Evolutionary conservation across 345 rosid species (phyloP), one percentile per base, ranked within the genome.

Genomic region (Acer yangbiense): DNA sequence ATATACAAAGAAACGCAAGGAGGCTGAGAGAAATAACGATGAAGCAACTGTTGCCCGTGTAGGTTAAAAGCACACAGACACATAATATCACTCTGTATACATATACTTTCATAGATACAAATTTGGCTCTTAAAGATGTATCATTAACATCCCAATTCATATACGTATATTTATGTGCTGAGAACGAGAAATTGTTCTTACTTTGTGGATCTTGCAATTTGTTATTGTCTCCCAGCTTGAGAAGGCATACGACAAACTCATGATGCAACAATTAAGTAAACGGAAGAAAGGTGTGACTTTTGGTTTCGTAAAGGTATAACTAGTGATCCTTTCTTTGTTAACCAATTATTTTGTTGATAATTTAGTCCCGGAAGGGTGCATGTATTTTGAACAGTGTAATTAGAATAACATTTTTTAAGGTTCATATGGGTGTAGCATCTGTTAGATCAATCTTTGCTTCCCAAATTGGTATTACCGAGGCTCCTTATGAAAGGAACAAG

Each of bases 171-270:
- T 11, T 29, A 14, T 41, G 60, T 48, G 12, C 69, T 39, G 50
- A 25, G 68, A 21, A 44, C 65, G 52, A 65, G 74, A 50, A 71
- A 39, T 48, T 71, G 60, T 68, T 18, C 68, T 67, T 71, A 60
- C 65, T 25, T 43, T 81, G 39, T 32, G 60, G 17, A 41, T 62
- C 62, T 75, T 63, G 63, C 62, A 66, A 58, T 81, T 65, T 80
- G 55, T 70, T 0, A 35, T 25, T 81, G 50, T 67, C 3, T 74
- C 81, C 48, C 86, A 97, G 99, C 91, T 97, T 78, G 99, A 94
- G 88, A 92, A 91, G 86, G 98, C 99, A 35, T 97, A 97, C 80
- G 98, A 97, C 89, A 93, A 93, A 83, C 87, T 97, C 82, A 97
- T 97, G 93, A 93, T 92, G 93, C 83, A 88, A 32, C 98, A 97